Evolutionary conservation across 495 filamentous ascomycete genomes (phyloP).

Genomic region (Margaritispora aquatica): DNA sequence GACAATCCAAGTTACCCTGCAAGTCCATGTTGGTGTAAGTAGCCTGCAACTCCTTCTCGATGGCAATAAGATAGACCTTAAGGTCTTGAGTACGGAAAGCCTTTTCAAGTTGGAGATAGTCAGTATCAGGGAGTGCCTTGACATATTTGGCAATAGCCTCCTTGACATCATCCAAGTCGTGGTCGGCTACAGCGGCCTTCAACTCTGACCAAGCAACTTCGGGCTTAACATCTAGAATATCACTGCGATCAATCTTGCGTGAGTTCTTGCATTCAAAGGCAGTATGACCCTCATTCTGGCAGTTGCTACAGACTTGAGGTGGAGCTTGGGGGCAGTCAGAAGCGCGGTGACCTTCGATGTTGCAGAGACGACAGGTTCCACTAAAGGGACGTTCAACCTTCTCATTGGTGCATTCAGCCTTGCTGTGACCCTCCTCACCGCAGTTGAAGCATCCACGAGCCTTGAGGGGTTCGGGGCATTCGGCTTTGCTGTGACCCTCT

Average conservation of each 20-base stretch:
- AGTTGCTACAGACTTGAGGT: conserved; percentile 66
- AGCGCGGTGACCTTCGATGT: conserved; percentile 60
- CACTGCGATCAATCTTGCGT: conserved; percentile 57
- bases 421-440: conserved; percentile 51
- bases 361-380: conserved; percentile 66
- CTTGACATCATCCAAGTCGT: conserved; percentile 70
- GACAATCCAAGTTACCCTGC: conserved; percentile 70
- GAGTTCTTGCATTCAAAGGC: conserved; percentile 60
- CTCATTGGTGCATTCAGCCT: conserved; percentile 62
- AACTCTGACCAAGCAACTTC: conserved; percentile 70
- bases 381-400: conserved; percentile 45
- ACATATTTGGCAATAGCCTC: conserved; percentile 66
- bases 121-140: conserved; percentile 61
- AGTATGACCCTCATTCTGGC: conserved; percentile 57
- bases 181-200: conserved; percentile 50
- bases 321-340: conserved; percentile 66
- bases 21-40: conserved; percentile 67
- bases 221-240: conserved; percentile 49
- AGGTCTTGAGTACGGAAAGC: conserved; percentile 61
- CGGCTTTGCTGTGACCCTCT: conserved; percentile 46
- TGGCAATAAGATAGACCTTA: conserved; percentile 66
- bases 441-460: conserved; percentile 32
- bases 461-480: conserved; percentile 33
- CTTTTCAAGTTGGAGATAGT: conserved; percentile 65
- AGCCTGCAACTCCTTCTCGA: conserved; percentile 54